Evolutionary conservation across 345 rosid genomes (phyloP).

Genomic region (Triadica sebifera): DNA sequence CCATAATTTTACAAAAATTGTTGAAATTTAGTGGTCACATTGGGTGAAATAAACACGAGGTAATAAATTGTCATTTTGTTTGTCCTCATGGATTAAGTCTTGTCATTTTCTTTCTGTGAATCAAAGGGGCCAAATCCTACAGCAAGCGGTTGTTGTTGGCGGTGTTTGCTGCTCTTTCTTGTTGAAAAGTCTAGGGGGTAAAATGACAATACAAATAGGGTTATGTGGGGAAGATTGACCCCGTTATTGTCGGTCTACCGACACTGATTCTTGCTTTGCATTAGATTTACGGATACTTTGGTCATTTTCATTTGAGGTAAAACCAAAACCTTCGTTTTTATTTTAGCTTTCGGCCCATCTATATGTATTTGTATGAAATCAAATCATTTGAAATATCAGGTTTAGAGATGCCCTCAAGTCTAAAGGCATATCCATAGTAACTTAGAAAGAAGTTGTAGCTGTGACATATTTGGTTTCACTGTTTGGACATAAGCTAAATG

Average conservation of each 20-base stretch:
- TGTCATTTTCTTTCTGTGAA: conserved; percentile 29
- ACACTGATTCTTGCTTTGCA: conserved; percentile 12
- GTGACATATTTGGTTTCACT: conserved; percentile 15
- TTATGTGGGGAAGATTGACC: conserved; percentile 33
- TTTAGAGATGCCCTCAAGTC: neutral
- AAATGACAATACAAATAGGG: conserved; percentile 10
- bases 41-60: conserved; percentile 5
- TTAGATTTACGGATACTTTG: neutral
- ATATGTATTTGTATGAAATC: neutral
- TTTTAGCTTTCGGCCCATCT: no score
- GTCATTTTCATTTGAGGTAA: conserved; percentile 9
- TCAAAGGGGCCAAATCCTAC: neutral
- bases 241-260: conserved; percentile 26
- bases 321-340: neutral
- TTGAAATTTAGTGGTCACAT: conserved; percentile 1
- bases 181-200: neutral
- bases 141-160: conserved; percentile 32
- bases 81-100: conserved; percentile 22
- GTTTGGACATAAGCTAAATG: neutral
- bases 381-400: neutral
- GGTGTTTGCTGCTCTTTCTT: neutral
- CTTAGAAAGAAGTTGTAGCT: conserved; percentile 10
- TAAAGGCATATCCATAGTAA: conserved; percentile 11
- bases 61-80: conserved; percentile 17
- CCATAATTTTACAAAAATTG: neutral